Evolutionary conservation across 1,284 basidiomycete genomes (phyloP), one percentile per base, ranked within the genome.

Genomic region (Prillingera fragicola): DNA sequence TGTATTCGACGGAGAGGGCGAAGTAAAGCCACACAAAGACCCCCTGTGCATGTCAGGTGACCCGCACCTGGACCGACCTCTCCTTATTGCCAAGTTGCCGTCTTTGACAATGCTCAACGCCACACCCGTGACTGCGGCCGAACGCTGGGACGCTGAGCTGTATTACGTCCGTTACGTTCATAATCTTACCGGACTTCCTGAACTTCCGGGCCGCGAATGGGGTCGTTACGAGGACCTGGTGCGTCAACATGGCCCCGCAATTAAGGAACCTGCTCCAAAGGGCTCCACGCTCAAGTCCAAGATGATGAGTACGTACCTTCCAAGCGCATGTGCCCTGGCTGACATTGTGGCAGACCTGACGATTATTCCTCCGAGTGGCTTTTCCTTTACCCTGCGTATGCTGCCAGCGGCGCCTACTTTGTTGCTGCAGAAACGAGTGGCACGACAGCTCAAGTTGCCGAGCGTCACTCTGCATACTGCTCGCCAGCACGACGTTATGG

Each of bases 61-160:
- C 43, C 62, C 68, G 33, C 53, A 67, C 27, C 69, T 62, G 43
- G 74, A 73, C 45, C 71, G 80, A 62, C 73, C 80, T 19, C n/a
- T 88, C 56, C 70, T 79, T 31, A 80, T 94, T 48, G 84, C 87
- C 35, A 81, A 79, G 60, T 75, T 94, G 5, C 77, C 82, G 5
- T 73, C 73, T 10, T 75, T 95, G 22, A 59, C 62, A 9, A 62
- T 62, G 24, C 77, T 95, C 29, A 87, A 96, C 66, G 82, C 82
- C 21, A 77, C 81, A 31, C 56, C 65, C 45, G 85, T 87, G 65
- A 78, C 81, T 5, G 45, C 67, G 8, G 79, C 78, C 50, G 89
- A 94, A 63, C 77, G 92, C 27, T 75, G 71, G n/a, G 92, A 96
- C 59, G 82, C 84, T 38, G 91, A 96, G 69, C 69, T 88, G 31